Conservation (phyloP, 805 yeast species). For the Wickerhamiella allomyrinae region DNA sequence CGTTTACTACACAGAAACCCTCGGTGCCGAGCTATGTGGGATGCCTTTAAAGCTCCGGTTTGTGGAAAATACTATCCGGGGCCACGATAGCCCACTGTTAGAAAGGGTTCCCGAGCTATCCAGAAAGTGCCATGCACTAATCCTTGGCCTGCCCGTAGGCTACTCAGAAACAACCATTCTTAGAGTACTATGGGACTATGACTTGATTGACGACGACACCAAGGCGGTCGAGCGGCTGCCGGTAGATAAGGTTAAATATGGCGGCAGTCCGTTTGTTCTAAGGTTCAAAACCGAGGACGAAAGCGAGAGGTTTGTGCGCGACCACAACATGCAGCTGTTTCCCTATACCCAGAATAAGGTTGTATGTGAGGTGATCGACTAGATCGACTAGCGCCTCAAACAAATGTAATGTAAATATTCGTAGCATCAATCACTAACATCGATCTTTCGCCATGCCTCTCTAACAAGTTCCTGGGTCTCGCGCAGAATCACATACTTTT, state of each 20-base stretch:
- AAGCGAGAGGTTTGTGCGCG: slow-evolving; percentile 21
- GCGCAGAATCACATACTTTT: slow-evolving; percentile 61
- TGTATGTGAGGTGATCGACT: slow-evolving; percentile 23
- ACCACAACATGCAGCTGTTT: slow-evolving; percentile 18
- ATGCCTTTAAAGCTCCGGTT: slow-evolving; percentile 33
- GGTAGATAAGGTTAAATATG: slow-evolving; percentile 20
- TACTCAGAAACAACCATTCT: slow-evolving; percentile 14
- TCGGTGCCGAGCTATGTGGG: slow-evolving; percentile 38
- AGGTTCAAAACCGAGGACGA: slow-evolving; percentile 22
- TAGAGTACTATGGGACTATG: slow-evolving; percentile 24
- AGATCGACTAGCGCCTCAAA: no score
- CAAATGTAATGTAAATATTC: no score
- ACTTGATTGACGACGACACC: slow-evolving; percentile 21
- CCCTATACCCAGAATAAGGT: slow-evolving; percentile 20
- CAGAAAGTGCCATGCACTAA: slow-evolving; percentile 19
- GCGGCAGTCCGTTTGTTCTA: slow-evolving; percentile 22
- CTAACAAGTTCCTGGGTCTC: slow-evolving; percentile 45
- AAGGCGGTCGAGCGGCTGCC: slow-evolving; percentile 23
- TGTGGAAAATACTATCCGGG: slow-evolving; percentile 23
- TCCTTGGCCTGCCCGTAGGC: slow-evolving; percentile 22
- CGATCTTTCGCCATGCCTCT: slow-evolving; percentile 55
- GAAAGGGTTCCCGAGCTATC: slow-evolving; percentile 16
- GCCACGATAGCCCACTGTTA: slow-evolving; percentile 18
- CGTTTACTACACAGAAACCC: slow-evolving; percentile 37
- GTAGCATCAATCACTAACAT: background rate